Conservation (phyloP, 2,329 filamentous ascomycete species). For the Chrysosphaeria jannelii region DNA sequence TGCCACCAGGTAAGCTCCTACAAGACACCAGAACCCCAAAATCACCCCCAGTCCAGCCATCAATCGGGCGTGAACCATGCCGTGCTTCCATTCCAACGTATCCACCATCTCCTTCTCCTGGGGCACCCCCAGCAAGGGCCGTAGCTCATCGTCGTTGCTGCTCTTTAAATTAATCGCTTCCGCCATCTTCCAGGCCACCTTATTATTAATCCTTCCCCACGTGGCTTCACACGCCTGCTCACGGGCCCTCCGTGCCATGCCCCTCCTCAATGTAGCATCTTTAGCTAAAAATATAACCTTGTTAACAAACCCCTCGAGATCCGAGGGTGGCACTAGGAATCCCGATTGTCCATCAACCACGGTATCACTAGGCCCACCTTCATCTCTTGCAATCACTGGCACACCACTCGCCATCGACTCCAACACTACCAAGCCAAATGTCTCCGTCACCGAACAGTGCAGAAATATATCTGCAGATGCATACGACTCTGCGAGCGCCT, state of each 20-base stretch:
- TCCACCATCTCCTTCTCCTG: background rate
- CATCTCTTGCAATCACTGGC: slow-evolving; percentile 36
- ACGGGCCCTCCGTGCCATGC: slow-evolving; percentile 18
- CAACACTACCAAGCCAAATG: slow-evolving; percentile 38
- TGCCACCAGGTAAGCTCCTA: slow-evolving; percentile 18
- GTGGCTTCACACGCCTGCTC: slow-evolving; percentile 29
- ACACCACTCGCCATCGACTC: slow-evolving; percentile 43
- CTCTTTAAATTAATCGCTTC: slow-evolving; percentile 13
- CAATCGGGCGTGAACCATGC: slow-evolving; percentile 12
- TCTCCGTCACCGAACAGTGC: slow-evolving; percentile 42
- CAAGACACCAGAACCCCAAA: slow-evolving; percentile 16
- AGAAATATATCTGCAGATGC: slow-evolving; percentile 39
- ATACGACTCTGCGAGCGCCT: slow-evolving; percentile 31
- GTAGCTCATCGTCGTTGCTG: slow-evolving; percentile 1
- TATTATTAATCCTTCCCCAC: slow-evolving; percentile 43
- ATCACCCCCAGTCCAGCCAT: slow-evolving; percentile 16
- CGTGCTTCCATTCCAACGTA: background rate
- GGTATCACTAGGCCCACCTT: slow-evolving; percentile 39
- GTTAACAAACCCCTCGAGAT: slow-evolving; percentile 25
- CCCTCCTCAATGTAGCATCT: slow-evolving; percentile 13
- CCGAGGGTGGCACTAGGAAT: slow-evolving; percentile 26
- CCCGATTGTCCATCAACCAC: slow-evolving; percentile 27
- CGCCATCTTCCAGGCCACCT: slow-evolving; percentile 32
- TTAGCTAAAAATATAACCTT: slow-evolving; percentile 18
- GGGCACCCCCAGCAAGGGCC: slow-evolving; percentile 2